Base-by-base conservation (phyloP, 2,329 filamentous ascomycete genomes). In the Beauveria sp. region DNA sequence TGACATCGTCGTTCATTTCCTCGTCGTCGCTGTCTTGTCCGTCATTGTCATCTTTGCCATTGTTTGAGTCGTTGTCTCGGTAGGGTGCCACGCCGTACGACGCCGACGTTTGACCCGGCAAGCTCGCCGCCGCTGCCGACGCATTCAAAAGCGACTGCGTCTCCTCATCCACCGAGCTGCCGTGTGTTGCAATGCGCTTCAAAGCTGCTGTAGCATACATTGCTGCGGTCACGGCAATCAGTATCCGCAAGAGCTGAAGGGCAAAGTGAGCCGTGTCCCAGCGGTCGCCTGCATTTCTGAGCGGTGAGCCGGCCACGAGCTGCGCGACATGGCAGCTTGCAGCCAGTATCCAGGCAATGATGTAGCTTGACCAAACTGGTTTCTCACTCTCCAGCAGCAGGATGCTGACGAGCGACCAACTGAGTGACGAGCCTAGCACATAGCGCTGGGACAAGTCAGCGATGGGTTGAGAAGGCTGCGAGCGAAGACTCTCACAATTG, bases 1-100 rank as follows among this genome's bases (percentile, higher is more conserved):
- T 66, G 7, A 67, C 65, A 12, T 66, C 64, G 3, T 57, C 70
- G 5, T 24, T 60, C 16, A 64, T 56, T 8, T 58, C 62, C 12
- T 65, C 63, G 2, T 61, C 22, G n/a, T 63, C 61, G 12, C 22
- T 57, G 26, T 24, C 63, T 6, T 49, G 56, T 9, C 64, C 62
- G 2, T 61, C 26, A 22, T 61, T 58, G 16, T 26, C 59, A 26
- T 60, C 53, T 43, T 59, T 58, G 31, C 43, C 49, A 16, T 40
- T 10, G 22, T 62, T 42, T 34, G 31, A 34, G 10, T 49, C 28
- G 14, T 54, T 26, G 14, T 45, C 45, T 45, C 46, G 38, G 26
- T 62, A 54, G 4, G 28, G 51, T 22, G 34, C n/a, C 6, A 22
- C 38, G 18, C 58, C 50, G 28, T 61, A 48, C 26, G 58, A 20